These are phyloP conservation scores for Pseudoturritis turrita DNA, from an alignment of 345 rosid genomes.

Conservation along the genomic window DNA sequence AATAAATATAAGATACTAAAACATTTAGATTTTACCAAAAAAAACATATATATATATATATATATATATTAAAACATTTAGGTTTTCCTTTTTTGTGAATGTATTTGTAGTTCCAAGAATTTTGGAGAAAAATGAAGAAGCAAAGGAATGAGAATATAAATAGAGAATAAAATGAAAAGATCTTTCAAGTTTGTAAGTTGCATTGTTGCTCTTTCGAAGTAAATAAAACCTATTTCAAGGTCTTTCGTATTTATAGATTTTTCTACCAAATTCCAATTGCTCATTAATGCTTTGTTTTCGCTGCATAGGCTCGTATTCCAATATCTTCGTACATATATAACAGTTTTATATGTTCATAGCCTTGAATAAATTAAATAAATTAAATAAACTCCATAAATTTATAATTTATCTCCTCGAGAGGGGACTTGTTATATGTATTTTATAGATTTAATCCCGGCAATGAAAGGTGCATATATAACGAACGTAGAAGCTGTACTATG, in stretches of 20 bases:
- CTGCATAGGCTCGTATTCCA: slow-evolving; percentile 13
- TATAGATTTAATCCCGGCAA: neutral
- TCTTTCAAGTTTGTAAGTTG: neutral
- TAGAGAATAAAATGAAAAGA: neutral
- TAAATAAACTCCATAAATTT: neutral
- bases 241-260: neutral
- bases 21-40: neutral
- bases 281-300: neutral
- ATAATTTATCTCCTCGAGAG: neutral
- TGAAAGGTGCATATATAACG: neutral
- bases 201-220: slow-evolving; percentile 8
- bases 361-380: neutral
- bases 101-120: neutral
- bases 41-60: too few species aligned
- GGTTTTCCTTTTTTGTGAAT: neutral
- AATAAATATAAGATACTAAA: too few species aligned
- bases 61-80: neutral
- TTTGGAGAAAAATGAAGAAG: neutral
- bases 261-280: neutral
- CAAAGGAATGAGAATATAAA: neutral
- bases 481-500: neutral
- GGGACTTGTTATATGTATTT: neutral
- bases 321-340: neutral
- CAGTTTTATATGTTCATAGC: neutral
- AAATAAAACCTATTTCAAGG: neutral